Evolutionary conservation across 2,329 filamentous ascomycete genomes (phyloP).

Genomic region (Colletotrichum theobromicola): DNA sequence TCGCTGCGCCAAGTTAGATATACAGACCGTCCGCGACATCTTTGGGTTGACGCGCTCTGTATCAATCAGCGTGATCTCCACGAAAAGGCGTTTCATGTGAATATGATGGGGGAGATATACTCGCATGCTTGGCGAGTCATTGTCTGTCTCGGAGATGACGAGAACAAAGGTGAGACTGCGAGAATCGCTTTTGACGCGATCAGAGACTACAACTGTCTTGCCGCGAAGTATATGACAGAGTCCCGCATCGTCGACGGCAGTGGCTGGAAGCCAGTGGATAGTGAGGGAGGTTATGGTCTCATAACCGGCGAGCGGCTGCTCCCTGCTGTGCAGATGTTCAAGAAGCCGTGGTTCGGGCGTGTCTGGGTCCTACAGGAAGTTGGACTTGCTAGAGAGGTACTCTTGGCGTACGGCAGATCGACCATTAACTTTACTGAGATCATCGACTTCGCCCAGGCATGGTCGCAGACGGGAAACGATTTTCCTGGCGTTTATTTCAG

Average conservation of each 20-base stretch:
- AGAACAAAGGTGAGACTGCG: neutral
- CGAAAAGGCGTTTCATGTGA: neutral
- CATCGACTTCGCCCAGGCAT: neutral
- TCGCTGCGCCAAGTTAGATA: neutral
- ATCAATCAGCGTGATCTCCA: neutral
- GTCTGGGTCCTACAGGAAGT: constrained; percentile 12
- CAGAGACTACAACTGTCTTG: neutral
- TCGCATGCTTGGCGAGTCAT: neutral
- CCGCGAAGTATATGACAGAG: neutral
- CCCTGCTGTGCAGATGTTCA: neutral
- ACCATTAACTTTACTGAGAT: neutral
- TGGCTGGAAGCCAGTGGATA: neutral
- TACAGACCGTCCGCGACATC: neutral
- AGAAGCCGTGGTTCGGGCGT: neutral
- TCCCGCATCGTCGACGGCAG: neutral
- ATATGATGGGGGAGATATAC: neutral
- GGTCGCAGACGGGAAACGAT: neutral
- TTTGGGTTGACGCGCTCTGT: neutral
- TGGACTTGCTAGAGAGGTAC: neutral
- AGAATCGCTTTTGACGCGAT: neutral
- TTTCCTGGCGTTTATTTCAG: neutral
- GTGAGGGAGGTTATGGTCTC: neutral
- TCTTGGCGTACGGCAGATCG: neutral
- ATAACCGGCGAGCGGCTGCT: neutral
- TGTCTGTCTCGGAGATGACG: neutral